Percentiles rank a stretch among this genome's conserved stretches.
Evolutionary conservation across 2,329 filamentous ascomycete genomes (phyloP).

Genomic region (Penicillium sp.): DNA sequence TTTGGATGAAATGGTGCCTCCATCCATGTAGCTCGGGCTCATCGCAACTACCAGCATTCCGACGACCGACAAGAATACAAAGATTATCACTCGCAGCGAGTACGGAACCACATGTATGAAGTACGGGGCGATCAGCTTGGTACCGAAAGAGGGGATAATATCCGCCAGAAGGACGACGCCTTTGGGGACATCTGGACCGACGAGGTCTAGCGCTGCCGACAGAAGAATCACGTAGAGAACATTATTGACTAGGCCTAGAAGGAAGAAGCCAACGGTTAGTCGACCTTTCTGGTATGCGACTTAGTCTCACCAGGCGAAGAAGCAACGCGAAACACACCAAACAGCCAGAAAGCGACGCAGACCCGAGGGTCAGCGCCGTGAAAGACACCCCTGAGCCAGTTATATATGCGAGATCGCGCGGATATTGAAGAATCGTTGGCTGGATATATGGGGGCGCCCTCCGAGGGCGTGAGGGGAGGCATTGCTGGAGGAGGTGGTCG

Average conservation of each 20-base stretch:
- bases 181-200: constrained; percentile 83
- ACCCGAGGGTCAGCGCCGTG: constrained; percentile 70
- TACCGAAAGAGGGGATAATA: constrained; percentile 84
- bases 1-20: constrained; percentile 68
- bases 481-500: constrained; percentile 20
- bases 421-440: constrained; percentile 55
- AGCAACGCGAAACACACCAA: constrained; percentile 60
- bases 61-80: constrained; percentile 72
- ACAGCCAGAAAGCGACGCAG: constrained; percentile 85
- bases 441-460: constrained; percentile 41
- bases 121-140: constrained; percentile 88
- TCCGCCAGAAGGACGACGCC: constrained; percentile 91
- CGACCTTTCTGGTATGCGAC: background rate
- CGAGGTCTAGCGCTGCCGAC: constrained; percentile 91
- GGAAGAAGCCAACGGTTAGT: background rate
- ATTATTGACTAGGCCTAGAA: constrained; percentile 85
- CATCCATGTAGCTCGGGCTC: constrained; percentile 62
- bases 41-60: constrained; percentile 91
- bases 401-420: constrained; percentile 73
- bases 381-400: constrained; percentile 65
- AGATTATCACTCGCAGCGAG: constrained; percentile 68
- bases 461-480: constrained; percentile 24
- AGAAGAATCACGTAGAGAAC: constrained; percentile 97
- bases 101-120: constrained; percentile 91
- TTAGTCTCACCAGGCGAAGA: background rate